phyloP scores from a whole-genome alignment of 441 rosid species.

The Gossypium davidsonii region DNA sequence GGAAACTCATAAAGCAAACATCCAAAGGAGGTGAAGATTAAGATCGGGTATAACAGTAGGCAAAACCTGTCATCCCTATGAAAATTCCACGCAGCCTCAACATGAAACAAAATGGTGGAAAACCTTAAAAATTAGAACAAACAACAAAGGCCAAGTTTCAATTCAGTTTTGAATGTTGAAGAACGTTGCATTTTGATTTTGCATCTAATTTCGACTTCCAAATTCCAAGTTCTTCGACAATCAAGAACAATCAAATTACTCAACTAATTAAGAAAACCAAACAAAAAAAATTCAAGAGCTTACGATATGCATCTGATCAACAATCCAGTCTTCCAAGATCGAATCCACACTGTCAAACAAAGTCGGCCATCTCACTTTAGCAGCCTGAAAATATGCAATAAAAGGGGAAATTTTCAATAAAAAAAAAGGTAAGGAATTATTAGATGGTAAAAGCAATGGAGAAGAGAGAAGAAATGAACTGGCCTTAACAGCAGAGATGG shows the following conservation, averaged over 20 bases:
- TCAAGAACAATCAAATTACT: neutral
- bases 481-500: constrained; percentile 88
- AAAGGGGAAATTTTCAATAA: neutral
- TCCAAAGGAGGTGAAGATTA: neutral
- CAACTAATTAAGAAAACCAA: neutral
- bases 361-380: constrained; percentile 78
- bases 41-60: neutral
- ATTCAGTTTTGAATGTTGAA: neutral
- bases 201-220: neutral
- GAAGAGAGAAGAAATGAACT: neutral
- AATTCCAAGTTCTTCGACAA: neutral
- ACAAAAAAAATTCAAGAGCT: constrained; percentile 4
- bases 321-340: constrained; percentile 66
- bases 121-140: neutral
- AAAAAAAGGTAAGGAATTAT: neutral
- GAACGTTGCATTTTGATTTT: neutral
- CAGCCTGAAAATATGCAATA: constrained; percentile 41
- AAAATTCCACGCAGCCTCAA: constrained; percentile 1
- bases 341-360: constrained; percentile 63
- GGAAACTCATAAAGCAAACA: neutral
- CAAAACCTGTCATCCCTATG: neutral
- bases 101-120: neutral
- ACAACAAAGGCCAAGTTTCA: neutral
- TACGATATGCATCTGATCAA: constrained; percentile 76
- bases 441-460: neutral